phyloP scores from a whole-genome alignment of 768 basidiomycete species.

The Tylopilus plumbeoviolaceoides region DNA sequence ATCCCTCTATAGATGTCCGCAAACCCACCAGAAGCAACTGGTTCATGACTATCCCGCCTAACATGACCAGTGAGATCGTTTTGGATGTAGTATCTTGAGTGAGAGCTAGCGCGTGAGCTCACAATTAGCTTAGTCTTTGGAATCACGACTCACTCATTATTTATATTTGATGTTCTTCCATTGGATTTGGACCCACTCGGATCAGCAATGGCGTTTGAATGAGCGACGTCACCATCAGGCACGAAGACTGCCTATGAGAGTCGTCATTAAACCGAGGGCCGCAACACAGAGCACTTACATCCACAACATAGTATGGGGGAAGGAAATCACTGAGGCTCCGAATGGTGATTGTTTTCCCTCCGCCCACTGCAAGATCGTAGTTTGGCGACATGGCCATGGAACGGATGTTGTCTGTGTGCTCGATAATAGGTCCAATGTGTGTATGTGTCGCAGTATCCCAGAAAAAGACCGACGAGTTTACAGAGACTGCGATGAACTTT shows the following conservation, averaged over 20 bases:
- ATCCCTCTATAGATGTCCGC: constrained; percentile 16
- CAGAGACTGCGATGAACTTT: constrained; percentile 7
- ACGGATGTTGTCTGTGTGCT: not conserved
- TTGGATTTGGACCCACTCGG: not conserved
- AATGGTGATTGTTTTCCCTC: constrained; percentile 1
- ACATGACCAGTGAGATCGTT: constrained; percentile 9
- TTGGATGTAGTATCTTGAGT: not conserved
- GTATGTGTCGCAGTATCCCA: constrained; percentile 7
- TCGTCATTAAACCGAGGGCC: not conserved
- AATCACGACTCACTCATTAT: constrained; percentile 1
- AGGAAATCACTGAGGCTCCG: constrained; percentile 5
- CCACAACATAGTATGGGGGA: constrained; percentile 3
- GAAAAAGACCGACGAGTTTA: constrained; percentile 2
- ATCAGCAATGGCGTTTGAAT: not conserved
- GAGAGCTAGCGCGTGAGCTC: not conserved
- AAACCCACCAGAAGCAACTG: constrained; percentile 13
- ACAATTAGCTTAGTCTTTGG: not conserved
- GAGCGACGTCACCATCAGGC: not conserved
- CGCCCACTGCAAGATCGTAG: constrained; percentile 3
- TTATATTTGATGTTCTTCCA: not conserved
- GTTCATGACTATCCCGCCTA: constrained; percentile 9
- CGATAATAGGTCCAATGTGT: constrained; percentile 6
- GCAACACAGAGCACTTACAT: constrained; percentile 1
- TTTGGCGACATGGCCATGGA: constrained; percentile 10
- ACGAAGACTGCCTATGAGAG: not conserved